phyloP scores from a whole-genome alignment of 163 green algal species.

The Chloroidium sp. region DNA sequence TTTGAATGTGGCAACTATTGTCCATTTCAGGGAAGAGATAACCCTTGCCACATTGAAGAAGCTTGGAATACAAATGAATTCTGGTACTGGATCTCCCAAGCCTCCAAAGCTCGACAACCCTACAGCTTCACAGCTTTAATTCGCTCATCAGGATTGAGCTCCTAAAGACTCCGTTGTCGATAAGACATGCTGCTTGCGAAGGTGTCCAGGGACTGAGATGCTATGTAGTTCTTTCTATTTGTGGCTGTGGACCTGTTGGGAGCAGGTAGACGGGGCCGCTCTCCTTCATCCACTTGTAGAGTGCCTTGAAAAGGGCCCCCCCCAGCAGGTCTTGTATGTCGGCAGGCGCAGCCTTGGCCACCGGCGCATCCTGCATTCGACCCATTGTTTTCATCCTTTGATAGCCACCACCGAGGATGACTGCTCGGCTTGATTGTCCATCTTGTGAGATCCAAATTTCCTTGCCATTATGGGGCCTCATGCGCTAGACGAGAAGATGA shows the following conservation, averaged over 20 bases:
- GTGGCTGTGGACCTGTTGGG: slow-evolving; percentile 46
- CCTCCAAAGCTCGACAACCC: no score
- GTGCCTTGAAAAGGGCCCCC: slow-evolving; percentile 85
- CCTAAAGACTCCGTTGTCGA: no score
- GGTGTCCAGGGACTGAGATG: no score
- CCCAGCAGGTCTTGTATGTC: slow-evolving; percentile 95
- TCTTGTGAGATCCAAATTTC: neutral
- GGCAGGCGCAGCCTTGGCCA: slow-evolving; percentile 88
- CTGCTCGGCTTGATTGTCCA: neutral
- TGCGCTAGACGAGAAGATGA: no score
- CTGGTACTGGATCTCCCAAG: no score
- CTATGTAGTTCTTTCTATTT: no score
- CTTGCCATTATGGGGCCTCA: neutral
- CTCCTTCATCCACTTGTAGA: slow-evolving; percentile 91
- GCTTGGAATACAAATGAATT: no score
- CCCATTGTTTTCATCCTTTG: neutral
- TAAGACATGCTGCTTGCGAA: no score
- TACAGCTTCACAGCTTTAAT: no score
- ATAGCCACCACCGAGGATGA: neutral
- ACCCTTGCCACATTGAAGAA: neutral
- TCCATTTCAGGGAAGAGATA: neutral
- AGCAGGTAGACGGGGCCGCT: slow-evolving; percentile 92
- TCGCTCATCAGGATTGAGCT: no score
- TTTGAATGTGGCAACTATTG: no score
- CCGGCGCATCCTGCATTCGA: slow-evolving; percentile 70